Conservation (phyloP, 306 rosid genomes). For the Prunus kanzakura region DNA sequence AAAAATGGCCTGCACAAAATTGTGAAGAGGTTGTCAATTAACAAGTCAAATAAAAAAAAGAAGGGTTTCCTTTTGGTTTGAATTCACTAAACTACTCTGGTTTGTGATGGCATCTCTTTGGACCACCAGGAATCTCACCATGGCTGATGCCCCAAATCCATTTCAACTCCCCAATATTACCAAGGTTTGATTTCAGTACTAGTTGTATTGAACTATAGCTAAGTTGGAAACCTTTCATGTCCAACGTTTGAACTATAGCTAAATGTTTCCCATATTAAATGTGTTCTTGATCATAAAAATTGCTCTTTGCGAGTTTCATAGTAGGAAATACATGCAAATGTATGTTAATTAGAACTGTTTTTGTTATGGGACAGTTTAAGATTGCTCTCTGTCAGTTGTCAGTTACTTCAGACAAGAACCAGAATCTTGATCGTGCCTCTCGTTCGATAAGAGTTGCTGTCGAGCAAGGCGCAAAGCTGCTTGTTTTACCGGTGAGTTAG, state of each 20-base stretch:
- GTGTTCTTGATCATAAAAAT: neutral
- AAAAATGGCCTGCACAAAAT: neutral
- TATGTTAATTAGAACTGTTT: neutral
- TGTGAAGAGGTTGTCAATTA: neutral
- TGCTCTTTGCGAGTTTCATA: neutral
- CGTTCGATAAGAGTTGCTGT: conserved; percentile 6
- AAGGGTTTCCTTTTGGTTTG: neutral
- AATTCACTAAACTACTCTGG: neutral
- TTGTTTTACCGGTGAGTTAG: conserved; percentile 33
- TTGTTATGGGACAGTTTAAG: conserved; percentile 21
- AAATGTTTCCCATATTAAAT: neutral
- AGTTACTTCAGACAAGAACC: conserved; percentile 21
- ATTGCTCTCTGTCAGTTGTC: conserved; percentile 26
- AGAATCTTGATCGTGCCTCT: conserved; percentile 15
- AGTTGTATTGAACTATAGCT: no score
- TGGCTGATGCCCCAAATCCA: conserved; percentile 3
- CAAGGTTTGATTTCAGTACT: conserved; percentile 5
- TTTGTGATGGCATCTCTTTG: conserved; percentile 3
- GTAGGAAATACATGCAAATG: neutral
- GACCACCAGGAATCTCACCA: neutral
- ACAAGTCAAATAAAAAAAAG: neutral
- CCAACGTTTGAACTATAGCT: neutral
- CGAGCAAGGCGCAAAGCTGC: conserved; percentile 12
- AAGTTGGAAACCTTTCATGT: neutral
- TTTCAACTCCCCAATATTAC: neutral